Percentiles rank a stretch among this genome's conserved stretches.
phyloP scores from a whole-genome alignment of 768 basidiomycete species.

The Pleurotus eryngii region DNA sequence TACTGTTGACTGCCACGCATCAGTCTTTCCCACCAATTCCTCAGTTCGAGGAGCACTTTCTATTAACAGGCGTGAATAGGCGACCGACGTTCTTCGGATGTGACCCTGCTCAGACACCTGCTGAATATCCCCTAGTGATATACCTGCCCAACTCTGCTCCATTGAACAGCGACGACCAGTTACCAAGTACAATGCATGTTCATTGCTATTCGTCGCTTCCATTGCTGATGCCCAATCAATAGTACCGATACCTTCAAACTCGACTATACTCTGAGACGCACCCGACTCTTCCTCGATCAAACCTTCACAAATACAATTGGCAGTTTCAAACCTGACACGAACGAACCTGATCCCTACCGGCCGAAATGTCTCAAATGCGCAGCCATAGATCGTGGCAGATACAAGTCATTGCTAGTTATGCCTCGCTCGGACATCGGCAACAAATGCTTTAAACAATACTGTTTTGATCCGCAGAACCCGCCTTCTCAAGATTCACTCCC shows the following conservation, averaged over 20 bases:
- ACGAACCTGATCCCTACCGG: slow-evolving; percentile 56
- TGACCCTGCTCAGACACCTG: slow-evolving; percentile 42
- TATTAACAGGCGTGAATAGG: slow-evolving; percentile 56
- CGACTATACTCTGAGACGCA: slow-evolving; percentile 54
- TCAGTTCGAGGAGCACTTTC: slow-evolving; percentile 43
- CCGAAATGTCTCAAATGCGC: slow-evolving; percentile 70
- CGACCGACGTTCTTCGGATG: slow-evolving; percentile 83
- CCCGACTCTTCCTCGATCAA: slow-evolving; percentile 57
- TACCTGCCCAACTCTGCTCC: slow-evolving; percentile 78
- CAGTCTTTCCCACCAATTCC: slow-evolving; percentile 67
- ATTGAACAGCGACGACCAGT: slow-evolving; percentile 58
- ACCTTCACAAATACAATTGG: slow-evolving; percentile 50
- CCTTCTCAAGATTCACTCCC: slow-evolving; percentile 34
- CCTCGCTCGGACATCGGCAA: slow-evolving; percentile 37
- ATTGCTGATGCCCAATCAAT: slow-evolving; percentile 7
- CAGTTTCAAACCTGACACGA: slow-evolving; percentile 60
- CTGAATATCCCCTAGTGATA: slow-evolving; percentile 67
- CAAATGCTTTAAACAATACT: slow-evolving; percentile 52
- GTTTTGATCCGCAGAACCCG: slow-evolving; percentile 45
- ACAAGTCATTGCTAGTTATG: slow-evolving; percentile 29
- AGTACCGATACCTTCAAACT: slow-evolving; percentile 60
- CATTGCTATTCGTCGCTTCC: background rate
- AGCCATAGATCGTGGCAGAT: slow-evolving; percentile 47
- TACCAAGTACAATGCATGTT: slow-evolving; percentile 48
- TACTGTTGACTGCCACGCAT: slow-evolving; percentile 44